A percentile compares a stretch with the other conserved stretches of the same genome.
Evolutionary conservation across 2,329 filamentous ascomycete species (phyloP).

Genomic region (Blastomyces percursus): DNA sequence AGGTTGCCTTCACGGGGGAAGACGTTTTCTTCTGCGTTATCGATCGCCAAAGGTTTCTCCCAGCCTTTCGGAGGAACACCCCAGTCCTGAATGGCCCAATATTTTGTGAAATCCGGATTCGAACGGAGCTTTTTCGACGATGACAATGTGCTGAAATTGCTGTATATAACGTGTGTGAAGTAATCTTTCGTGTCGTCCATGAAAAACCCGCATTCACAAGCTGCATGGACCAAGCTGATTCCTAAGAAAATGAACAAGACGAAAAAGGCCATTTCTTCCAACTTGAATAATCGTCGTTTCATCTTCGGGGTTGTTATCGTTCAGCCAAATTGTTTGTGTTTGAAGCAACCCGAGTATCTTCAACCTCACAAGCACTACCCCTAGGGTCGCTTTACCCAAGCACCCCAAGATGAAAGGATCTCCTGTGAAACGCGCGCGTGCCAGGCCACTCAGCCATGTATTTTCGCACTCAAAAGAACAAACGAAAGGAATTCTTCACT

Average conservation of each 20-base stretch:
- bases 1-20: slow-evolving; percentile 18
- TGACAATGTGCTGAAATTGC: slow-evolving; percentile 18
- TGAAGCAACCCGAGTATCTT: not conserved
- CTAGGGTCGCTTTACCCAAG: not conserved
- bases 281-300: not conserved
- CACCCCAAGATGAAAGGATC: not conserved
- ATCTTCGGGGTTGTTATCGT: not conserved
- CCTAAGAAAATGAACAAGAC: not conserved
- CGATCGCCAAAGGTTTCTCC: slow-evolving; percentile 17
- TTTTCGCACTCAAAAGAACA: not conserved
- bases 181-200: slow-evolving; percentile 16
- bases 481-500: not conserved
- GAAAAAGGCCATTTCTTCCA: not conserved
- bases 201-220: slow-evolving; percentile 15
- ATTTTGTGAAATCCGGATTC: slow-evolving; percentile 15
- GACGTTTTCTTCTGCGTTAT: slow-evolving; percentile 20
- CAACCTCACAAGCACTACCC: not conserved
- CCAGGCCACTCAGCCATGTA: not conserved
- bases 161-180: slow-evolving; percentile 20
- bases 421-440: not conserved
- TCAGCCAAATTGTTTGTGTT: not conserved
- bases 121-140: slow-evolving; percentile 14
- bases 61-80: slow-evolving; percentile 16
- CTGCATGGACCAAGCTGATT: slow-evolving; percentile 5
- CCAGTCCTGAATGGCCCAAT: slow-evolving; percentile 23